These are phyloP conservation scores for Fusarium fracticaudum DNA, from an alignment of 2,329 filamentous ascomycete species.

Conservation along the genomic window DNA sequence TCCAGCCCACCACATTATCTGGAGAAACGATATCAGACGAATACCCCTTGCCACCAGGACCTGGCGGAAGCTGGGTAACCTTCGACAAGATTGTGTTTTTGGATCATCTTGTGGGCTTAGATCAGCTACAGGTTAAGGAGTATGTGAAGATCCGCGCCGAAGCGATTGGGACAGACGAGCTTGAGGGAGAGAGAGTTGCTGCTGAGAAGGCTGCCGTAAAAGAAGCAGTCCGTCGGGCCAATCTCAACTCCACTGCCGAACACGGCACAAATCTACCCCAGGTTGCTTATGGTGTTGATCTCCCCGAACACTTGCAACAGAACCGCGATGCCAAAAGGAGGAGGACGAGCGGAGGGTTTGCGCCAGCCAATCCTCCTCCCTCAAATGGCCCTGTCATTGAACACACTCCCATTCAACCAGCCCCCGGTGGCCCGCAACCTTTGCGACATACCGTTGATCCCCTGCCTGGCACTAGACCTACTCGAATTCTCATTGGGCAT, in stretches of 20 bases:
- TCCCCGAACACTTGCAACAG: conserved; percentile 55
- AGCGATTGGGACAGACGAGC: conserved; percentile 50
- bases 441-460: conserved; percentile 48
- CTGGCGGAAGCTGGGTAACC: conserved; percentile 71
- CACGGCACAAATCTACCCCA: conserved; percentile 52
- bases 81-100: conserved; percentile 70
- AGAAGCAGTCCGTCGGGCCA: conserved; percentile 58
- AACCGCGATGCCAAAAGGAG: conserved; percentile 59
- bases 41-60: conserved; percentile 64
- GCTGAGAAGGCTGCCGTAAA: conserved; percentile 56
- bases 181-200: conserved; percentile 50
- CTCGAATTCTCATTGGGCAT: conserved; percentile 66
- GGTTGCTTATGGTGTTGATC: conserved; percentile 61
- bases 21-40: conserved; percentile 58
- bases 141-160: conserved; percentile 66
- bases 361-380: conserved; percentile 46
- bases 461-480: conserved; percentile 63
- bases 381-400: conserved; percentile 35
- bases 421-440: conserved; percentile 30
- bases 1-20: conserved; percentile 60
- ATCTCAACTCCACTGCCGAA: conserved; percentile 55
- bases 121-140: conserved; percentile 68
- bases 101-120: conserved; percentile 63
- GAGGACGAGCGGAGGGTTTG: conserved; percentile 52
- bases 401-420: conserved; percentile 36